These are phyloP conservation scores for Helminthosporium solani DNA, from an alignment of 2,329 filamentous ascomycete genomes.

Conservation along the genomic window DNA sequence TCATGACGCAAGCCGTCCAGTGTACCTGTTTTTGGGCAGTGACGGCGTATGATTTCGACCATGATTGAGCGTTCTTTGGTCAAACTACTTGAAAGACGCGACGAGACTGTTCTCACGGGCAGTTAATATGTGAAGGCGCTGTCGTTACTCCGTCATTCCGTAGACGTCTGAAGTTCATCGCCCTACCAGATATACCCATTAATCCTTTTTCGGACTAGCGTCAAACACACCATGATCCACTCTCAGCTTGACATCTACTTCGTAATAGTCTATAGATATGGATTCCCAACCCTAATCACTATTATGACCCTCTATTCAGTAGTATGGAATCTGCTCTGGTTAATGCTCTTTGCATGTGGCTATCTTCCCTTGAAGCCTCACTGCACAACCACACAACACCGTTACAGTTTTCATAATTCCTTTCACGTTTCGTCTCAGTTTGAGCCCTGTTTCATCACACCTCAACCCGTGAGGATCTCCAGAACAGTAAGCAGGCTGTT, in stretches of 20 bases:
- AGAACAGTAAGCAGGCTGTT: constrained; percentile 8
- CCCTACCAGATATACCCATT: not conserved
- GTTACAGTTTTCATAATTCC: not conserved
- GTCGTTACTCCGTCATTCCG: too few relatives aligned
- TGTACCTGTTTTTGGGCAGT: not conserved
- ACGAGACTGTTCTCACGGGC: too few relatives aligned
- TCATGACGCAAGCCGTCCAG: not conserved
- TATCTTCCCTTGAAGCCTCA: not conserved
- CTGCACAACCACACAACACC: not conserved
- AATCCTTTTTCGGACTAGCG: not conserved
- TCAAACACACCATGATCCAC: not conserved
- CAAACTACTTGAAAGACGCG: too few relatives aligned
- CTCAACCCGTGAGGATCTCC: constrained; percentile 6
- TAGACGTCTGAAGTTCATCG: not conserved
- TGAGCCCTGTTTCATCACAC: constrained; percentile 28
- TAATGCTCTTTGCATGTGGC: not conserved
- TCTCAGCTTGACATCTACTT: not conserved
- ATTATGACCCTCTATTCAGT: too few relatives aligned
- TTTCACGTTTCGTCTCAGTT: constrained; percentile 27
- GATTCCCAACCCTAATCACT: too few relatives aligned
- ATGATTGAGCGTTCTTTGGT: too few relatives aligned
- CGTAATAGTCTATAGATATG: too few relatives aligned
- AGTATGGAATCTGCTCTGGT: not conserved
- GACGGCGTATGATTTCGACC: too few relatives aligned
- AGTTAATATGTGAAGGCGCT: too few relatives aligned